Percentiles rank a stretch among this genome's conserved stretches.
phyloP scores from a whole-genome alignment of 2,329 filamentous ascomycete species.

The Plectosphaerella sp. region DNA sequence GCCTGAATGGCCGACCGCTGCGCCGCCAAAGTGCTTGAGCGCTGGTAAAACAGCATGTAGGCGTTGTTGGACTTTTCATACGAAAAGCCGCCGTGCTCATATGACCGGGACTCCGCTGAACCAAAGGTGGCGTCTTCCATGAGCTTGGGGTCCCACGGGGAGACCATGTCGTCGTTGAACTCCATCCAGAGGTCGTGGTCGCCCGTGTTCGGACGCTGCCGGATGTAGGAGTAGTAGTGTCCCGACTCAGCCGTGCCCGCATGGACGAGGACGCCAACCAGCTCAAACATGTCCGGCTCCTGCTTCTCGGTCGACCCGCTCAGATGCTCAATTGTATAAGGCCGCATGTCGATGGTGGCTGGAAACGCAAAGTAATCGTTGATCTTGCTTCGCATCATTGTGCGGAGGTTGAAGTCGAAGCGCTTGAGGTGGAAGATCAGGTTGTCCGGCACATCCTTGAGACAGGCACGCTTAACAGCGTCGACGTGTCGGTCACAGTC shows the following conservation, averaged over 20 bases:
- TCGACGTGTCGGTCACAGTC: slow-evolving; percentile 85
- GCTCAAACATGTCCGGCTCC: slow-evolving; percentile 76
- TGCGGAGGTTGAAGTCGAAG: slow-evolving; percentile 76
- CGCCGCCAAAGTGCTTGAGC: slow-evolving; percentile 59
- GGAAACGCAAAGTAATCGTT: slow-evolving; percentile 95
- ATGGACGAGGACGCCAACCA: slow-evolving; percentile 94
- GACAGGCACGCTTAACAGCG: slow-evolving; percentile 85
- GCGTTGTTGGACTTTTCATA: slow-evolving; percentile 77
- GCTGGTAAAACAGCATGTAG: slow-evolving; percentile 97
- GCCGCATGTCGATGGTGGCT: slow-evolving; percentile 74
- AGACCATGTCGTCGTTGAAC: slow-evolving; percentile 89
- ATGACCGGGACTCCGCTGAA: slow-evolving; percentile 7
- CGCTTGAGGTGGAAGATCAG: slow-evolving; percentile 92
- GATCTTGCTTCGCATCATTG: slow-evolving; percentile 82
- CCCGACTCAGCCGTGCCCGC: slow-evolving; percentile 89
- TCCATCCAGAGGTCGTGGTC: slow-evolving; percentile 67
- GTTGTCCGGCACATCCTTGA: slow-evolving; percentile 90
- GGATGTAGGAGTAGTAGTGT: slow-evolving; percentile 95
- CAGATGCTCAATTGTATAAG: slow-evolving; percentile 83
- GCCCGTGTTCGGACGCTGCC: slow-evolving; percentile 62
- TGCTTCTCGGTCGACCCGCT: slow-evolving; percentile 53
- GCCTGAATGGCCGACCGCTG: slow-evolving; percentile 13
- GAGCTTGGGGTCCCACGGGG: slow-evolving; percentile 65
- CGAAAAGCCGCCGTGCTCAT: slow-evolving; percentile 38
- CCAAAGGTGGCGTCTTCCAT: slow-evolving; percentile 79